Conservation (phyloP, 164 flowering plant species). For the Pachysandra terminalis region DNA sequence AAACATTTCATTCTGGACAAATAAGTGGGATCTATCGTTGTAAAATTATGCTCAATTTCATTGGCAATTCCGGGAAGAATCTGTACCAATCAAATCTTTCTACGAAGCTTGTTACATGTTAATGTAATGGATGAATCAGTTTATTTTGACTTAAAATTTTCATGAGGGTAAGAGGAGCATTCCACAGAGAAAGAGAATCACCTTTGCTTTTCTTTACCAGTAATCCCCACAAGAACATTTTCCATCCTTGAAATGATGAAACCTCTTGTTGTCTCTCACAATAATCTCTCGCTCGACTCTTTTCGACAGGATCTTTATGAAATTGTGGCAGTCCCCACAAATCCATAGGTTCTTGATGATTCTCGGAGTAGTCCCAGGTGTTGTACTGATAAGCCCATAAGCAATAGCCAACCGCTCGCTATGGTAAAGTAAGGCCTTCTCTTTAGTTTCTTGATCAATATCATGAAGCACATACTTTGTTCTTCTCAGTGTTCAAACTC, state of each 20-base stretch:
- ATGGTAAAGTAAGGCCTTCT: conserved; percentile 47
- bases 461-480: conserved; percentile 50
- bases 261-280: conserved; percentile 52
- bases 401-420: conserved; percentile 57
- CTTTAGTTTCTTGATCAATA: conserved; percentile 50
- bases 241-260: conserved; percentile 55
- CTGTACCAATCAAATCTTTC: no score
- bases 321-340: conserved; percentile 57
- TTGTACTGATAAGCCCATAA: conserved; percentile 48
- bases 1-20: no score
- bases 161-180: not conserved
- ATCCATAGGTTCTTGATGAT: conserved; percentile 56
- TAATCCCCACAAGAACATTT: conserved; percentile 50
- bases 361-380: conserved; percentile 41
- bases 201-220: conserved; percentile 31
- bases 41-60: no score
- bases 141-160: not conserved
- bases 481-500: conserved; percentile 22
- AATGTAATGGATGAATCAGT: no score
- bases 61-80: no score
- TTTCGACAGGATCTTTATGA: conserved; percentile 41
- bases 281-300: conserved; percentile 44
- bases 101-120: no score
- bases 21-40: no score
- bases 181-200: not conserved